Conservation (phyloP, 306 rosid species). For the Quercus parvula region DNA sequence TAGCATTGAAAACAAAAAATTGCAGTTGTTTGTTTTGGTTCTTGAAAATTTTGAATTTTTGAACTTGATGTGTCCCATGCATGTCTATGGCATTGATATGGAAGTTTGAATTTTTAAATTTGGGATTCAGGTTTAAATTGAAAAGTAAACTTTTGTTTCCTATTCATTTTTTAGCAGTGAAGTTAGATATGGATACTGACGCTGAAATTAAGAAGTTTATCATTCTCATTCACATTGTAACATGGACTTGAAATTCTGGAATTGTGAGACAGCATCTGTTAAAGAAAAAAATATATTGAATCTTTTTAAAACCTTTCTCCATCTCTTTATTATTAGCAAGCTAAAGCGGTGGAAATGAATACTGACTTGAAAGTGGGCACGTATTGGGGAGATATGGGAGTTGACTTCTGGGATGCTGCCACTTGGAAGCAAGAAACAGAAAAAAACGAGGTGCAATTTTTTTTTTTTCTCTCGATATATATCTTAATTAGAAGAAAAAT, state of each 20-base stretch:
- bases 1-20: background rate
- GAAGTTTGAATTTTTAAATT: background rate
- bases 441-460: slow-evolving; percentile 56
- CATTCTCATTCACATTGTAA: background rate
- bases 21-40: background rate
- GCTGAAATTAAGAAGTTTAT: background rate
- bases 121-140: background rate
- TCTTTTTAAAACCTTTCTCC: background rate
- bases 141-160: background rate
- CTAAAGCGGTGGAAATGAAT: slow-evolving; percentile 53
- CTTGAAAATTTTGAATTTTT: background rate
- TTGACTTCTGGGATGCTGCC: slow-evolving; percentile 61
- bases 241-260: background rate
- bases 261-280: background rate
- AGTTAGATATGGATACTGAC: background rate
- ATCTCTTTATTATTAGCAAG: slow-evolving; percentile 55
- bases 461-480: background rate
- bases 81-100: background rate
- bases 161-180: background rate
- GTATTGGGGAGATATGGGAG: slow-evolving; percentile 78
- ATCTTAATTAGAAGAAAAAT: background rate
- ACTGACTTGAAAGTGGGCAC: slow-evolving; percentile 69
- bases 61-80: background rate
- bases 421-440: slow-evolving; percentile 51
- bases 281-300: background rate